Conservation (phyloP, 768 basidiomycete genomes). For the Nidula microcarpa region DNA sequence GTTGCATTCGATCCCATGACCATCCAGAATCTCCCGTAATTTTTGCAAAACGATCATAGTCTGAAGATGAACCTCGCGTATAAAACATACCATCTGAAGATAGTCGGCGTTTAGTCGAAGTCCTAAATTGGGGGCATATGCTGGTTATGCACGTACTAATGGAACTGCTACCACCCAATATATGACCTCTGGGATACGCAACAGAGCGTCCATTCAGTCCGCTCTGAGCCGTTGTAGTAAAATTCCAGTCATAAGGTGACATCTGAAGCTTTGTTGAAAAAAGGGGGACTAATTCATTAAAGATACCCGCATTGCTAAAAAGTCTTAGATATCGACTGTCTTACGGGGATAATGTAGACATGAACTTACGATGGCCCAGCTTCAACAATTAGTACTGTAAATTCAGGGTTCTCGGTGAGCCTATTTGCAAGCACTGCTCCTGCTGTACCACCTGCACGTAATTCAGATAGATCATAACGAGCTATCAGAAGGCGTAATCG, state of each 20-base stretch:
- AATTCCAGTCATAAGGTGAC: slow-evolving; percentile 32
- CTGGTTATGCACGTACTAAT: background rate
- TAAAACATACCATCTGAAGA: slow-evolving; percentile 16
- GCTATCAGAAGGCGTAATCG: background rate
- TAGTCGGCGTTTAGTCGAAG: background rate
- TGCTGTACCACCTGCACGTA: slow-evolving; percentile 1
- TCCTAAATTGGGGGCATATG: no score
- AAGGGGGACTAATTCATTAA: background rate
- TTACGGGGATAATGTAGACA: slow-evolving; percentile 21
- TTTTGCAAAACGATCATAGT: slow-evolving; percentile 22
- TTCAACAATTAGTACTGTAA: slow-evolving; percentile 19
- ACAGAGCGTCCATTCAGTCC: slow-evolving; percentile 18
- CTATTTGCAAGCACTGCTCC: slow-evolving; percentile 11
- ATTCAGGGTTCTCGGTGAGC: slow-evolving; percentile 8
- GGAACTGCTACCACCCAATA: slow-evolving; percentile 17
- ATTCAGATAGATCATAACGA: background rate
- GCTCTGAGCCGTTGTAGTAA: slow-evolving; percentile 23
- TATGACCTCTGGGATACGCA: slow-evolving; percentile 26
- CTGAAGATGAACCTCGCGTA: slow-evolving; percentile 22
- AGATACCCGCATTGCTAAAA: background rate
- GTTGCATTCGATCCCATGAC: slow-evolving; percentile 24
- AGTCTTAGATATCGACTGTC: background rate
- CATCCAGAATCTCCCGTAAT: slow-evolving; percentile 25
- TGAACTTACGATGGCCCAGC: slow-evolving; percentile 28
- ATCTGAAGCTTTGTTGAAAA: background rate